Base-by-base conservation (phyloP, 2,329 filamentous ascomycete species). In the Byssothecium circinans region DNA sequence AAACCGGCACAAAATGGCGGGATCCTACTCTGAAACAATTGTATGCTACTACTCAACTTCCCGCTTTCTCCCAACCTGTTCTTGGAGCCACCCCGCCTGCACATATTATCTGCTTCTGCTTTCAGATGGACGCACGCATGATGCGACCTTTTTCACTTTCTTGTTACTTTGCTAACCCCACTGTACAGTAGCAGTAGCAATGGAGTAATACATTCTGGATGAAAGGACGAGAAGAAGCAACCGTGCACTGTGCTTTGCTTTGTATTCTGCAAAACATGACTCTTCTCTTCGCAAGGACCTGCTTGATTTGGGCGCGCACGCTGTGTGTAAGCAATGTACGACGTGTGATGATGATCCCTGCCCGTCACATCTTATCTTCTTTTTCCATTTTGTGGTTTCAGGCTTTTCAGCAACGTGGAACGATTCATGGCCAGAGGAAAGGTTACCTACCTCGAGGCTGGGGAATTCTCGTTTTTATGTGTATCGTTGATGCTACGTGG, bases 21-120 rank as follows among this genome's bases (percentile, higher is more conserved):
- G 23, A 6, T 25, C 23, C 23, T 25, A 27, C 22, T 62, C 50
- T 62, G 58, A 63, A 60, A 64, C 60, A 64, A 56, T 58, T 58
- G 41, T 45, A 50, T 54, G 49, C 40, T 32, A n/a, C 33, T 30
- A n/a, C n/a, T n/a, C n/a, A n/a, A n/a, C n/a, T n/a, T n/a, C n/a
- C n/a, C n/a, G n/a, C n/a, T n/a, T n/a, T n/a, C n/a, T n/a, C n/a
- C n/a, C n/a, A n/a, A n/a, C n/a, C n/a, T n/a, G n/a, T n/a, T n/a
- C n/a, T n/a, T 25, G 23, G 23, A 25, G 10, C 23, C 5, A 25
- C 5, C 25, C 40, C 45, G n/a, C n/a, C n/a, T n/a, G 50, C 42
- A 43, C 19, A 45, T 41, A 47, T 30, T 46, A 19, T 8, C 43
- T 48, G 49, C 39, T 34, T 40, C 44, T 33, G 36, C 36, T 36